These are phyloP conservation scores for Pythium apleroticum DNA, from an alignment of 352 stramenopile species.

Conservation along the genomic window DNA sequence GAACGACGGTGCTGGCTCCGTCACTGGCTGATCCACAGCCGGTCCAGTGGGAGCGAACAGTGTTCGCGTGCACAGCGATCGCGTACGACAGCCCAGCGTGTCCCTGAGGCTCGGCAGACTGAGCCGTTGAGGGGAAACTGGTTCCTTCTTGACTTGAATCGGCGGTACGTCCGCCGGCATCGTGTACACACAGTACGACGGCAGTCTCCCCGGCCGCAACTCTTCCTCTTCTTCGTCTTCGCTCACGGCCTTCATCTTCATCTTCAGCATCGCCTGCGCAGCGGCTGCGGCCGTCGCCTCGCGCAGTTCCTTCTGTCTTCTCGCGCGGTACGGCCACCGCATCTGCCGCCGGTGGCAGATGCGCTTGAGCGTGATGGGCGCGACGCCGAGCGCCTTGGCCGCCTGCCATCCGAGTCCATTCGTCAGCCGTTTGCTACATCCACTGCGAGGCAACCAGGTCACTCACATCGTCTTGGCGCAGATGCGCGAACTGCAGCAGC, in stretches of 20 bases:
- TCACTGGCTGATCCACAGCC: not conserved
- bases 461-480: slow-evolving; percentile 52
- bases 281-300: not conserved
- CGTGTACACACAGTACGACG: slow-evolving; percentile 9
- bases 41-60: not conserved
- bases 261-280: not conserved
- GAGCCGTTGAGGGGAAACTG: not conserved
- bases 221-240: slow-evolving; percentile 3
- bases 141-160: not conserved
- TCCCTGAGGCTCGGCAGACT: slow-evolving; percentile 6
- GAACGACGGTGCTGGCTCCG: not conserved
- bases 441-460: not conserved
- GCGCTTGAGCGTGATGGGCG: slow-evolving; percentile 68
- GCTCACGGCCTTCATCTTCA: not conserved
- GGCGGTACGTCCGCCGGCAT: not conserved
- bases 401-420: slow-evolving; percentile 24
- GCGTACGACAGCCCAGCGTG: not conserved
- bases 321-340: slow-evolving; percentile 42
- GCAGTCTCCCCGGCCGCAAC: not conserved
- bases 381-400: slow-evolving; percentile 37
- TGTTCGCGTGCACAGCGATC: not conserved
- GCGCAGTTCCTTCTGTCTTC: not conserved
- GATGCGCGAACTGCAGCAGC: slow-evolving; percentile 37
- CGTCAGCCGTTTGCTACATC: not conserved
- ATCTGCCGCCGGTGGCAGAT: slow-evolving; percentile 48